phyloP scores from a whole-genome alignment of 2,329 filamentous ascomycete species.

The Xylariaceae sp. region DNA sequence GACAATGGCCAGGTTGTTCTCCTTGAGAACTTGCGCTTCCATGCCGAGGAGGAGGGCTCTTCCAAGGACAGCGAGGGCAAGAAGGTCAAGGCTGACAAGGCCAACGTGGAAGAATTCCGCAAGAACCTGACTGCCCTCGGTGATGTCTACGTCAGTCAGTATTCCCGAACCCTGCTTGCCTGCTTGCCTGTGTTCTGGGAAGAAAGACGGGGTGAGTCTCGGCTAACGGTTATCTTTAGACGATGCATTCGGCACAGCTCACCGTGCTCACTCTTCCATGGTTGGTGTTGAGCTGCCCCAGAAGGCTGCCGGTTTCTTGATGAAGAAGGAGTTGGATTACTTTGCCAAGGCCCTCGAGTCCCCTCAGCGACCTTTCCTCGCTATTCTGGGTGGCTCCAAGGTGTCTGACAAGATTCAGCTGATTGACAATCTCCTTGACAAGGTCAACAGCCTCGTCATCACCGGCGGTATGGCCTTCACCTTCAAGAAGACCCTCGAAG shows the following conservation, averaged over 20 bases:
- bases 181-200: constrained; percentile 8
- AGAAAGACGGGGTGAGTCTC: not conserved
- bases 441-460: constrained; percentile 95
- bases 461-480: constrained; percentile 99
- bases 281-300: constrained; percentile 92
- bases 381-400: constrained; percentile 96
- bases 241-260: constrained; percentile 96
- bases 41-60: constrained; percentile 96
- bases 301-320: constrained; percentile 95
- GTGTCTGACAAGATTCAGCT: constrained; percentile 99
- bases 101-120: constrained; percentile 85
- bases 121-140: constrained; percentile 91
- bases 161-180: not conserved
- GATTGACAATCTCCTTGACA: constrained; percentile 96
- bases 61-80: constrained; percentile 90
- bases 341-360: constrained; percentile 94
- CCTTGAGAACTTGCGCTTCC: constrained; percentile 97
- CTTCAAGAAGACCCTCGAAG: constrained; percentile 98
- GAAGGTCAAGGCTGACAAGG: constrained; percentile 97
- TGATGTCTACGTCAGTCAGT: constrained; percentile 91
- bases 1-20: constrained; percentile 77
- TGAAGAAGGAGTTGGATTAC: constrained; percentile 99
- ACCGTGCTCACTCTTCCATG: constrained; percentile 99
- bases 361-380: constrained; percentile 92
- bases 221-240: constrained; percentile 46